Evolutionary conservation across 768 basidiomycete species (phyloP).

Genomic region (Rhodosporidiobolus odoratus): DNA sequence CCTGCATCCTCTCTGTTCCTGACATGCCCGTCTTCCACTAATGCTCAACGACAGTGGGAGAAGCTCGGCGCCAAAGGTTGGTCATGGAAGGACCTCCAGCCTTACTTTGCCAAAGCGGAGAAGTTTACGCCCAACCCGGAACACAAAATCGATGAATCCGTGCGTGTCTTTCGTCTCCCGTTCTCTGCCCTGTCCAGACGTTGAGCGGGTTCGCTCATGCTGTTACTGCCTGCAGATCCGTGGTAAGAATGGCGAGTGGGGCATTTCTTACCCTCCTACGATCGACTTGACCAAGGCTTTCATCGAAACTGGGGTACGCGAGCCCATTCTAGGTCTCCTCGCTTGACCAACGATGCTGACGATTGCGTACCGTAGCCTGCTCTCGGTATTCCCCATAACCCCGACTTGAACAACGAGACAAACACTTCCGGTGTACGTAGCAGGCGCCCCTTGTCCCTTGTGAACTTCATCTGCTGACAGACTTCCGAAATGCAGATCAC

Average conservation of each 20-base stretch:
- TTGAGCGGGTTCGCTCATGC: neutral
- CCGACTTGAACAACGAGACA: conserved; percentile 28
- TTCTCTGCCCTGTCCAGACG: too few species aligned
- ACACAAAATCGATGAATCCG: conserved; percentile 21
- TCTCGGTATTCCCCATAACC: conserved; percentile 19
- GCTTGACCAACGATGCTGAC: too few species aligned
- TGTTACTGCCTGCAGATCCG: too few species aligned
- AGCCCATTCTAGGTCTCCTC: too few species aligned
- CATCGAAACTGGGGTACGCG: conserved; percentile 25
- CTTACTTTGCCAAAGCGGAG: conserved; percentile 38
- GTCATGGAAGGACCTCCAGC: conserved; percentile 25
- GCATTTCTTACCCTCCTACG: conserved; percentile 20
- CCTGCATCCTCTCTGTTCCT: neutral
- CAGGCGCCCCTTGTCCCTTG: too few species aligned
- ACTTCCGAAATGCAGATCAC: too few species aligned
- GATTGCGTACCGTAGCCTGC: conserved; percentile 6
- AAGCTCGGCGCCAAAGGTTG: conserved; percentile 30
- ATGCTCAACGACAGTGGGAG: too few species aligned
- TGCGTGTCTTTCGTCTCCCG: neutral
- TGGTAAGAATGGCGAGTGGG: conserved; percentile 23
- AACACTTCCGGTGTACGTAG: conserved; percentile 19
- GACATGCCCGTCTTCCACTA: neutral
- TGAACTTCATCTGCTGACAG: too few species aligned
- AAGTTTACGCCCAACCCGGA: conserved; percentile 25
- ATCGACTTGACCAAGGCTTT: conserved; percentile 15